Base-by-base conservation (phyloP, 2,329 filamentous ascomycete genomes). In the Trichoderma semiorbis region DNA sequence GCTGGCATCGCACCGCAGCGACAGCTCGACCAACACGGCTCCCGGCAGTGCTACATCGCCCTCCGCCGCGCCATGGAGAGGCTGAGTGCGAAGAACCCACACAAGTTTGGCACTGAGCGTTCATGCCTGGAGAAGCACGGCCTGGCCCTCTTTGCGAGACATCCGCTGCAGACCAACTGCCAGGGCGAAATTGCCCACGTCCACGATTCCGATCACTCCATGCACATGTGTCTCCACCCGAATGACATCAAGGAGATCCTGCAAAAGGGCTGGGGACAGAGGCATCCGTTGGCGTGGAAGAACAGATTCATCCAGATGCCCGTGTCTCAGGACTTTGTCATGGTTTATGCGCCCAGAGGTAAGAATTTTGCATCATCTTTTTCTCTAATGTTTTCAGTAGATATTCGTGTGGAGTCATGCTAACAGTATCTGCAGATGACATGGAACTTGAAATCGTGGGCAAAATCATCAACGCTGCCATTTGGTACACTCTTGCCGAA, bases 101-200 rank as follows among this genome's bases (percentile, higher is more conserved):
- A 82, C 1, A 80, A 80, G 18, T 84, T 92, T 70, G 87, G 85
- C 77, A 88, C 90, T 10, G 91, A 88, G 0, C 91, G 87, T 1
- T 93, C 91, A 1, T 95, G 92, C 78, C 90, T 96, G 75, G 93
- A 96, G 80, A 95, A 95, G 83, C 91, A 95, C 78, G 92, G 92
- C 55, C 86, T 93, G 7, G 93, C 91, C 0, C 85, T 97, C 0
- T 96, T 95, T 80, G 87, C 91, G 1, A 84, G 83, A 3, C 84
- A 87, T 65, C 90, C 91, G 0, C 84, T 91, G 74, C 91, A 91
- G 78, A 87, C 88, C 34, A 93, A 90, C 12, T 93, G 91, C 76
- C 88, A 91, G 75, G 93, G 93, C n/a, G 94, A 97, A 81, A 88
- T 97, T 57, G 92, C 89, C 76, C 94, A 97, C 79, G 89, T 93